Percentiles rank a stretch among this genome's conserved stretches.
Evolutionary conservation across 352 stramenopile species (phyloP).

Genomic region (Phytophthora pistaciae): DNA sequence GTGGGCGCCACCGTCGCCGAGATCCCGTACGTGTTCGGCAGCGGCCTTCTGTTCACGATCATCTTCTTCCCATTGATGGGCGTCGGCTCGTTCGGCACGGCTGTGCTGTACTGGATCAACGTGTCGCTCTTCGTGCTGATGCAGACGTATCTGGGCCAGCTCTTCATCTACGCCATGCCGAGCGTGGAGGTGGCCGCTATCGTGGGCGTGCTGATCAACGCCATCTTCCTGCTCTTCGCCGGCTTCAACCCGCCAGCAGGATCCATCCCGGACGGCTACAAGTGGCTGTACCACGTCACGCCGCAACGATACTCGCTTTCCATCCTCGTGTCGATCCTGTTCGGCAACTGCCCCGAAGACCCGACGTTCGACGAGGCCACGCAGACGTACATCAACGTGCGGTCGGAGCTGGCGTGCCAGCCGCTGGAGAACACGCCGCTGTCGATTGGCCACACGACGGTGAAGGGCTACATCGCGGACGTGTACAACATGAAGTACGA

Average conservation of each 20-base stretch:
- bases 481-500: conserved; percentile 51
- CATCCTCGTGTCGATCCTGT: conserved; percentile 35
- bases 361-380: conserved; percentile 31
- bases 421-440: conserved; percentile 38
- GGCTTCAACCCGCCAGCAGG: conserved; percentile 63
- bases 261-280: conserved; percentile 51
- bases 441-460: conserved; percentile 29
- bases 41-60: conserved; percentile 41
- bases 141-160: conserved; percentile 49
- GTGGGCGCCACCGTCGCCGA: conserved; percentile 80
- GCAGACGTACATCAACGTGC: conserved; percentile 28
- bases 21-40: conserved; percentile 54
- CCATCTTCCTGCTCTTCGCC: conserved; percentile 70
- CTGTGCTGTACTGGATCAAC: conserved; percentile 51
- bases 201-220: conserved; percentile 47
- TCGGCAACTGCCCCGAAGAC: conserved; percentile 38
- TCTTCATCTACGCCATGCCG: conserved; percentile 42
- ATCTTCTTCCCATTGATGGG: conserved; percentile 57
- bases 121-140: conserved; percentile 43
- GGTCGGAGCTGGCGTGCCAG: conserved; percentile 44
- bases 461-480: conserved; percentile 43
- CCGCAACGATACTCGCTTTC: conserved; percentile 40
- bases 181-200: conserved; percentile 49
- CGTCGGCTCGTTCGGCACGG: conserved; percentile 32
- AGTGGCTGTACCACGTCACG: conserved; percentile 58